A percentile compares a stretch with the other conserved stretches of the same genome.
These are phyloP conservation scores for Ceratocystis variospora DNA, from an alignment of 2,329 filamentous ascomycete species.

Conservation along the genomic window DNA sequence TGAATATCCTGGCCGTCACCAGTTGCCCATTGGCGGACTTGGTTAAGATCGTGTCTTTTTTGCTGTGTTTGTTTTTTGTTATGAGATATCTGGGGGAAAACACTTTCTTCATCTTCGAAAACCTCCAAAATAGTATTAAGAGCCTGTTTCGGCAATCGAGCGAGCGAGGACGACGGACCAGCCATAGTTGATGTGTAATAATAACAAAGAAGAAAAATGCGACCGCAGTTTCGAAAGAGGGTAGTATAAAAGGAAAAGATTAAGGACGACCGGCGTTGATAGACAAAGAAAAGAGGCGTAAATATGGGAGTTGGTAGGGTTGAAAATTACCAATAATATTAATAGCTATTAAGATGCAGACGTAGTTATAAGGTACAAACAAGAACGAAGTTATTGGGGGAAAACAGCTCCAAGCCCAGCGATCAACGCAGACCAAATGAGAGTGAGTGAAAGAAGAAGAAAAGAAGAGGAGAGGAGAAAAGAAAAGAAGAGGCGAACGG, in stretches of 20 bases:
- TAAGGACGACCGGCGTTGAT: constrained; percentile 12
- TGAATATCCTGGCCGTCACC: constrained; percentile 12
- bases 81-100: neutral
- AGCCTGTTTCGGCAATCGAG: constrained; percentile 34
- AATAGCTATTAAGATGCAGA: constrained; percentile 3
- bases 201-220: constrained; percentile 23
- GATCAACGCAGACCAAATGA: neutral
- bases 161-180: constrained; percentile 37
- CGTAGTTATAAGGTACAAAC: constrained; percentile 20
- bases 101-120: constrained; percentile 29
- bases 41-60: neutral
- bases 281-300: constrained; percentile 7
- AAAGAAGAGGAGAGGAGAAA: constrained; percentile 23
- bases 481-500: constrained; percentile 26
- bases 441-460: constrained; percentile 5
- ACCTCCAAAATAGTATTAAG: constrained; percentile 54
- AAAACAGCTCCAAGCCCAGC: neutral
- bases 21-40: constrained; percentile 5
- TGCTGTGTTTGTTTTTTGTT: neutral
- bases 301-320: neutral
- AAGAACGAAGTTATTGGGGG: constrained; percentile 19
- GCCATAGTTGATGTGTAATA: neutral
- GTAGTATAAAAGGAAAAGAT: neutral
- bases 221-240: neutral
- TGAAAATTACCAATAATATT: constrained; percentile 8